Evolutionary conservation across 257 asterid species (phyloP).

Genomic region (Henckelia pumila): DNA sequence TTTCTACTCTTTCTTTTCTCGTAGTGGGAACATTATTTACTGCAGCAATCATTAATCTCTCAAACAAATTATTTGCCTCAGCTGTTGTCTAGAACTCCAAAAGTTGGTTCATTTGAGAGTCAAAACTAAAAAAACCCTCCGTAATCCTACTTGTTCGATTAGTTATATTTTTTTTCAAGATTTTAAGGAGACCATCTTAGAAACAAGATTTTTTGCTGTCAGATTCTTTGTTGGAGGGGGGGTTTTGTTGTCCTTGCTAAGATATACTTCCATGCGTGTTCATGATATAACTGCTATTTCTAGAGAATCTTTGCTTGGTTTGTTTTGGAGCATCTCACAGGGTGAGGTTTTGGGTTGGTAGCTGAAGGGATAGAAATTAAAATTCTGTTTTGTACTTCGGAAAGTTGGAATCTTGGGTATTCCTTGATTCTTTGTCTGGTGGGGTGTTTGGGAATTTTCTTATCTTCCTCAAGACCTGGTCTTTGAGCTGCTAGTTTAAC

Average conservation of each 20-base stretch:
- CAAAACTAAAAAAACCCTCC: slow-evolving; percentile 39
- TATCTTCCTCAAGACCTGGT: slow-evolving; percentile 40
- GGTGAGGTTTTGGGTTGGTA: slow-evolving; percentile 43
- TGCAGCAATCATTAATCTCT: slow-evolving; percentile 56
- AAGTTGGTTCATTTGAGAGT: slow-evolving; percentile 39
- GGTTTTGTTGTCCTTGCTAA: slow-evolving; percentile 14
- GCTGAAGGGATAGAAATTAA: slow-evolving; percentile 41
- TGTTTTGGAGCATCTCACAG: slow-evolving; percentile 39
- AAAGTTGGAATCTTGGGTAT: slow-evolving; percentile 32
- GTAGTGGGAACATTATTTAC: slow-evolving; percentile 49
- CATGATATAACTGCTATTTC: slow-evolving; percentile 34
- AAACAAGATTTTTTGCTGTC: slow-evolving; percentile 25
- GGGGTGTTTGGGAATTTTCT: slow-evolving; percentile 28
- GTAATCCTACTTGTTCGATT: slow-evolving; percentile 34
- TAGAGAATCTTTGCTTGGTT: slow-evolving; percentile 45
- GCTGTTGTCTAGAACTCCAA: slow-evolving; percentile 35
- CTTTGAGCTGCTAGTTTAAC: slow-evolving; percentile 32
- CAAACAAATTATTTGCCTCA: slow-evolving; percentile 44
- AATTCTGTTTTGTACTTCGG: slow-evolving; percentile 27
- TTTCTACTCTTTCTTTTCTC: slow-evolving; percentile 20
- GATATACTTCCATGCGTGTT: slow-evolving; percentile 26
- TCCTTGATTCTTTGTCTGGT: slow-evolving; percentile 34
- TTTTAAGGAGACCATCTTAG: slow-evolving; percentile 29
- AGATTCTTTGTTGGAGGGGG: slow-evolving; percentile 28
- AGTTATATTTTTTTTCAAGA: slow-evolving; percentile 24